Percentiles rank a stretch among this genome's conserved stretches.
phyloP scores from a whole-genome alignment of 129 eudicot species.

The Tanacetum coccineum region DNA sequence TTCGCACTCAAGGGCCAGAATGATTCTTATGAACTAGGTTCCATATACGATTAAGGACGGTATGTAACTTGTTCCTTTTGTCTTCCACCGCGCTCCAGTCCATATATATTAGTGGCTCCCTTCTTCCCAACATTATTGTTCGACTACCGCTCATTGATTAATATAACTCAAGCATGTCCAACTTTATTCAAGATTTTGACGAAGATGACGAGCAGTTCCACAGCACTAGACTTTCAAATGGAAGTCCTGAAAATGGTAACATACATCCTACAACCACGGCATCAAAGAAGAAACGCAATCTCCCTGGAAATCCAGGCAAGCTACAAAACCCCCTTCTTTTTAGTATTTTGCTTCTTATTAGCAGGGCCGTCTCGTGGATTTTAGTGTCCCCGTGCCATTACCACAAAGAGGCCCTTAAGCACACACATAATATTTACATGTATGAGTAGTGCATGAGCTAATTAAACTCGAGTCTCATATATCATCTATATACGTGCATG shows the following conservation, averaged over 20 bases:
- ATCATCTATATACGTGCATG: too few relatives aligned
- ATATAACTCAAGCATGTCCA: conserved; percentile 11
- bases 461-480: too few relatives aligned
- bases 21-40: background rate
- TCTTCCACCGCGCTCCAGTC: background rate
- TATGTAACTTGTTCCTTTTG: conserved; percentile 2
- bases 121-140: conserved; percentile 14
- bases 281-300: conserved; percentile 51
- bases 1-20: background rate
- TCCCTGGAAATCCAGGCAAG: conserved; percentile 58
- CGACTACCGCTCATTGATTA: too few relatives aligned
- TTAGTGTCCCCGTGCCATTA: too few relatives aligned
- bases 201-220: conserved; percentile 13
- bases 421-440: too few relatives aligned
- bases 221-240: conserved; percentile 20
- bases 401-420: too few relatives aligned
- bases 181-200: conserved; percentile 16
- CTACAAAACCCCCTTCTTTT: too few relatives aligned
- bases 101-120: conserved; percentile 18
- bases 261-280: conserved; percentile 10
- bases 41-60: too few relatives aligned
- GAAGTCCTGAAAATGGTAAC: conserved; percentile 20
- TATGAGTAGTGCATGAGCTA: too few relatives aligned
- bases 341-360: too few relatives aligned
- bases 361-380: too few relatives aligned